Evolutionary conservation across 371 early-diverging fungal species (phyloP).

Genomic region (Mortierella sp.): DNA sequence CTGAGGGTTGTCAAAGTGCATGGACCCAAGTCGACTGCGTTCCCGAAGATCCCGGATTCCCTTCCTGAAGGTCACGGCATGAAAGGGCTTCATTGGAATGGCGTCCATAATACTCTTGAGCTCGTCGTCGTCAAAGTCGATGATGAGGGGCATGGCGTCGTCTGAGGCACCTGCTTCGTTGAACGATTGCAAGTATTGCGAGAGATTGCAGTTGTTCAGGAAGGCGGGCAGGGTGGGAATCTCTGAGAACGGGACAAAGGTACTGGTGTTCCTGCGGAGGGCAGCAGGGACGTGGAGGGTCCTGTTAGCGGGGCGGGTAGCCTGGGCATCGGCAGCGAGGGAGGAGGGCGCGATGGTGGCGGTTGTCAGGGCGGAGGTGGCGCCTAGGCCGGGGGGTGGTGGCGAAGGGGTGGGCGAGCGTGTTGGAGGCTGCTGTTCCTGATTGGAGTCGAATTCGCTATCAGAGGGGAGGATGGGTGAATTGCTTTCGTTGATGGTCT

Average conservation of each 20-base stretch:
- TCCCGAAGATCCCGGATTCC: conserved; percentile 61
- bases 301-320: conserved; percentile 6
- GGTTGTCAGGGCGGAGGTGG: neutral
- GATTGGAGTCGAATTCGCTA: conserved; percentile 35
- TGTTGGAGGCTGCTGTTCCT: conserved; percentile 40
- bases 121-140: conserved; percentile 66
- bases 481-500: conserved; percentile 22
- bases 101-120: conserved; percentile 61
- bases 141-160: conserved; percentile 61
- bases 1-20: conserved; percentile 57
- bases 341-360: neutral
- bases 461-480: conserved; percentile 51
- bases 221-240: conserved; percentile 57
- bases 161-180: conserved; percentile 66
- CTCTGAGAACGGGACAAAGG: conserved; percentile 44
- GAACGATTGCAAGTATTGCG: conserved; percentile 64
- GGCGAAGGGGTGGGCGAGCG: conserved; percentile 33
- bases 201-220: conserved; percentile 58
- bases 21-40: conserved; percentile 47
- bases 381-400: conserved; percentile 8
- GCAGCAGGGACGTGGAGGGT: conserved; percentile 42
- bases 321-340: neutral
- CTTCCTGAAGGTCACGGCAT: conserved; percentile 62
- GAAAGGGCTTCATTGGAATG: conserved; percentile 68
- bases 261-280: conserved; percentile 47